Evolutionary conservation across 106 monocot genomes (phyloP).

Genomic region (Apostasia shenzhenica): DNA sequence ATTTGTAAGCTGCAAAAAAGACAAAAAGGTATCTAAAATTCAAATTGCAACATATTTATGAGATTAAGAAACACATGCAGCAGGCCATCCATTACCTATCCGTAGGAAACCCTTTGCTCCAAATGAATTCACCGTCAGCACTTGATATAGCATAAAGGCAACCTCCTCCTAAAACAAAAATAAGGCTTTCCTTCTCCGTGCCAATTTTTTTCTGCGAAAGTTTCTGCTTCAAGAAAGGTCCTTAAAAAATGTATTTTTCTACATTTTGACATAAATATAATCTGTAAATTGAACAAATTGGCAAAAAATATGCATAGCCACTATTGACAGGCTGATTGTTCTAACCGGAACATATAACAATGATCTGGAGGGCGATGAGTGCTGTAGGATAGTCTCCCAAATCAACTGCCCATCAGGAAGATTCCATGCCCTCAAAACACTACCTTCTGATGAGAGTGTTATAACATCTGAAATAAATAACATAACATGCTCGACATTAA

Average conservation of each 20-base stretch:
- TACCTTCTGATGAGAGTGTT: slow-evolving; percentile 82
- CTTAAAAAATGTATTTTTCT: too few relatives aligned
- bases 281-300: too few relatives aligned
- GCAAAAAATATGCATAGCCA: background rate
- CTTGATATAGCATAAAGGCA: slow-evolving; percentile 80
- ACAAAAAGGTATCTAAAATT: background rate
- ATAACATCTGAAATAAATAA: slow-evolving; percentile 67
- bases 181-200: slow-evolving; percentile 49
- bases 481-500: background rate
- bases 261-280: too few relatives aligned
- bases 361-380: slow-evolving; percentile 43
- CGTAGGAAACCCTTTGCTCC: slow-evolving; percentile 62
- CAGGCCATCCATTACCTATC: slow-evolving; percentile 43
- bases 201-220: slow-evolving; percentile 47
- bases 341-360: slow-evolving; percentile 68
- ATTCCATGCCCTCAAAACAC: slow-evolving; percentile 92
- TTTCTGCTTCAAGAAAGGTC: too few relatives aligned
- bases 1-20: slow-evolving; percentile 59
- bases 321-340: slow-evolving; percentile 6
- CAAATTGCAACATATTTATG: background rate
- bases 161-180: slow-evolving; percentile 61
- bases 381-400: slow-evolving; percentile 75
- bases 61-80: background rate
- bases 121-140: slow-evolving; percentile 73
- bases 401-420: slow-evolving; percentile 99